Percentiles rank a stretch among this genome's conserved stretches.
Evolutionary conservation across 768 basidiomycete genomes (phyloP).

Genomic region (Coprinopsis strossmayeri): DNA sequence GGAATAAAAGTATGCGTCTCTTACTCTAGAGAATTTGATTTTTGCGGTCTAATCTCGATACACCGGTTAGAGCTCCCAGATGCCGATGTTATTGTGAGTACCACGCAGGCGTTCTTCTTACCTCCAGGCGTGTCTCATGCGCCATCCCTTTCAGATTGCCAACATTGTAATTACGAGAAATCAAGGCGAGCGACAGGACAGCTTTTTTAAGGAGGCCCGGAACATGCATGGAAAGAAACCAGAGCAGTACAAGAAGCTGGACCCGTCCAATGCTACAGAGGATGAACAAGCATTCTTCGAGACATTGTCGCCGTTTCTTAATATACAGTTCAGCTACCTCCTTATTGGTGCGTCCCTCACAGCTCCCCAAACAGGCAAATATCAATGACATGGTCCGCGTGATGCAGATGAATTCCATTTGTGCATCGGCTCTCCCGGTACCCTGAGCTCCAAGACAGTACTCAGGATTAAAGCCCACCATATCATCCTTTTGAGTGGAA

Average conservation of each 20-base stretch:
- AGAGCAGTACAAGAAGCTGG: background rate
- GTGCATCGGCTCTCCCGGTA: background rate
- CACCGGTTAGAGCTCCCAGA: background rate
- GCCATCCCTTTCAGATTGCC: background rate
- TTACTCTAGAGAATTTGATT: background rate
- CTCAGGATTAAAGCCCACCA: background rate
- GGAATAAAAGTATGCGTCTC: background rate
- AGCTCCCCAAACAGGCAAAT: background rate
- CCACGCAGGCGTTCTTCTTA: background rate
- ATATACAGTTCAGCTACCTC: background rate
- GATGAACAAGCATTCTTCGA: background rate
- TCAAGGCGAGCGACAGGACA: background rate
- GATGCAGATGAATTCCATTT: constrained; percentile 3
- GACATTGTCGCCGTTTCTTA: background rate
- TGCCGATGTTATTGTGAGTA: background rate
- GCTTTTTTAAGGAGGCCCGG: background rate
- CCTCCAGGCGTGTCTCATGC: background rate
- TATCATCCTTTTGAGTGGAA: constrained; percentile 2
- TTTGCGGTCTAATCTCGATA: background rate
- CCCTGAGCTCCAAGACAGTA: background rate
- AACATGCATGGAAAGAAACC: no score
- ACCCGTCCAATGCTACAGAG: background rate
- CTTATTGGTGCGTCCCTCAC: constrained; percentile 1
- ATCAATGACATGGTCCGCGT: no score
- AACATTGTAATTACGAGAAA: background rate